Conservation (phyloP, 345 rosid species). For the Lepidium sativum region DNA sequence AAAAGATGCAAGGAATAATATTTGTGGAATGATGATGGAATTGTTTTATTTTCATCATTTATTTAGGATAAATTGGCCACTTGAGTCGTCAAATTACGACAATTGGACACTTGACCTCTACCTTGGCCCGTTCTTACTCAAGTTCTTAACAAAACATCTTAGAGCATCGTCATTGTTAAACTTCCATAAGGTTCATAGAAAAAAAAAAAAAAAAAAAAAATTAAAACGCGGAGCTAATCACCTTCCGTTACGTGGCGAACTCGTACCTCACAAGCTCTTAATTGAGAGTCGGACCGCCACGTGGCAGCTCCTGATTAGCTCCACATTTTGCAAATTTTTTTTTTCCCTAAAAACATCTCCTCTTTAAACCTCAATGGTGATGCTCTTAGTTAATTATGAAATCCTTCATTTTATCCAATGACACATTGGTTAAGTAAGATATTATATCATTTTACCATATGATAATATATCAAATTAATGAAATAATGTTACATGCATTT, state of each 20-base stretch:
- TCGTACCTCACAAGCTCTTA: too few species aligned
- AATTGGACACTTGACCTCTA: background rate
- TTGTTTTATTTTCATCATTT: background rate
- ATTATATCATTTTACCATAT: background rate
- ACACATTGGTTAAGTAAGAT: background rate
- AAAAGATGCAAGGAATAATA: background rate
- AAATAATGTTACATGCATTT: background rate
- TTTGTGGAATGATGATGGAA: background rate
- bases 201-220: too few species aligned
- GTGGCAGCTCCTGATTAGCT: too few species aligned
- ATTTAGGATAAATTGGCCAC: background rate
- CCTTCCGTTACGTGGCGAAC: too few species aligned
- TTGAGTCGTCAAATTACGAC: slow-evolving; percentile 2
- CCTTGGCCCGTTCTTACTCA: slow-evolving; percentile 3
- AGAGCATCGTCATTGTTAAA: too few species aligned
- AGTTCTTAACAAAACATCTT: background rate
- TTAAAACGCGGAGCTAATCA: too few species aligned
- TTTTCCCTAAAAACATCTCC: too few species aligned
- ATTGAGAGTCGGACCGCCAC: too few species aligned
- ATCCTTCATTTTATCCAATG: background rate
- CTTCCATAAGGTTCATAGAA: too few species aligned
- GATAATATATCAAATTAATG: background rate
- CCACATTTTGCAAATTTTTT: too few species aligned
- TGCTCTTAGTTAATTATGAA: background rate
- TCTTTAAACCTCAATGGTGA: too few species aligned